Conservation (phyloP, 257 asterid species). For the Solanum rostratum region DNA sequence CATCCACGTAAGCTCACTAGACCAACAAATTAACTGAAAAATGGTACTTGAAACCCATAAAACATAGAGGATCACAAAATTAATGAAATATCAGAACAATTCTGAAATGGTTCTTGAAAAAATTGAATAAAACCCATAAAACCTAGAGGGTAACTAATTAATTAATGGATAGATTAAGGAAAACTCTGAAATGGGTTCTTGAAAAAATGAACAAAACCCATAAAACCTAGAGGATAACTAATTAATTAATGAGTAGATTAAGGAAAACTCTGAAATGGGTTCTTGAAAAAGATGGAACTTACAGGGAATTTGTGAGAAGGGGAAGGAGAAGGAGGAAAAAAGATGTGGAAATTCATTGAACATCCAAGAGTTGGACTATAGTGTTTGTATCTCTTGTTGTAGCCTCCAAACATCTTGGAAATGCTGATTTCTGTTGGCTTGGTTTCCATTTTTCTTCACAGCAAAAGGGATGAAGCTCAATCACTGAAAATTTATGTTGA, state of each 20-base stretch:
- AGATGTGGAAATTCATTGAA: constrained; percentile 83
- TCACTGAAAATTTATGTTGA: not conserved
- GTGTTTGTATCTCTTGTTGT: constrained; percentile 89
- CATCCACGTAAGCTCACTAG: not conserved
- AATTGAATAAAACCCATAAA: not conserved
- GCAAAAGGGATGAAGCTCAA: not conserved
- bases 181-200: not conserved
- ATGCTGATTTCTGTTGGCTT: constrained; percentile 81
- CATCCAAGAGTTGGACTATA: constrained; percentile 75
- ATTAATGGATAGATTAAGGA: not conserved
- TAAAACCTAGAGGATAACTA: not conserved
- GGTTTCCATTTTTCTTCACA: constrained; percentile 30
- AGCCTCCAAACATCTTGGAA: constrained; percentile 87
- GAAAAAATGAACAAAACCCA: not conserved
- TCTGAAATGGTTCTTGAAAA: not conserved
- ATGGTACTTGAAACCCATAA: not conserved
- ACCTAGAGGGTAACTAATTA: not conserved
- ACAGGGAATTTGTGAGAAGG: constrained; percentile 72
- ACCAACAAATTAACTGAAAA: not conserved
- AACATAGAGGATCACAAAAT: not conserved
- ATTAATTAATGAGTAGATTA: not conserved
- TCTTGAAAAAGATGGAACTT: not conserved
- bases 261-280: not conserved
- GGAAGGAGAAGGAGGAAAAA: constrained; percentile 74
- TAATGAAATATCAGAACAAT: no score